Percentiles rank a stretch among this genome's conserved stretches.
These are phyloP conservation scores for Talaromyces amestolkiae DNA, from an alignment of 2,329 filamentous ascomycete species.

Conservation along the genomic window DNA sequence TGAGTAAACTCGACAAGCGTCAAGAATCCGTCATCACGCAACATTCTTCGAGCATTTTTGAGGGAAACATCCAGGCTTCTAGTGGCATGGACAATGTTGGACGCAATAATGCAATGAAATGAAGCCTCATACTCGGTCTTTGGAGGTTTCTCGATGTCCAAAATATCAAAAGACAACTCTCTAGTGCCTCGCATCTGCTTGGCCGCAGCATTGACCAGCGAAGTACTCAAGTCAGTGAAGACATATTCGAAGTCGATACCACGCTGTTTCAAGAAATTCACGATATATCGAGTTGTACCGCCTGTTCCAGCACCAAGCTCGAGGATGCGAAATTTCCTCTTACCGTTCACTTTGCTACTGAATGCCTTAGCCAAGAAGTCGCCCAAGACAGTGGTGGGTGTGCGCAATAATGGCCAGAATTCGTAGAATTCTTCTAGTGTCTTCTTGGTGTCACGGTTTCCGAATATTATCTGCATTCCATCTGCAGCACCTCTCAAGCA, in stretches of 20 bases:
- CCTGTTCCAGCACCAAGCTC: no score
- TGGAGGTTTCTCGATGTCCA: no score
- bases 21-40: not conserved
- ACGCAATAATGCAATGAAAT: not conserved
- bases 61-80: not conserved
- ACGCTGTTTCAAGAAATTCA: no score
- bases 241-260: no score
- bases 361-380: conserved; percentile 5
- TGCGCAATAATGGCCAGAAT: conserved; percentile 9
- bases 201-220: no score
- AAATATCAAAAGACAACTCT: no score
- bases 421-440: conserved; percentile 11
- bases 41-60: not conserved
- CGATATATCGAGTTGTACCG: no score
- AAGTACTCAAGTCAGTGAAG: no score
- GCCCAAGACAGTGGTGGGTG: not conserved
- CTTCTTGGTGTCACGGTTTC: conserved; percentile 1
- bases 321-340: no score
- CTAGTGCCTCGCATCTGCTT: no score
- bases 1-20: conserved; percentile 33
- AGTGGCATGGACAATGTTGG: not conserved
- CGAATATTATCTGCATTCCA: conserved; percentile 39
- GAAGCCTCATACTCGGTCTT: no score
- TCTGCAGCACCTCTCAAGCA: conserved; percentile 36
- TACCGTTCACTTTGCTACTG: no score